Conservation (phyloP, 768 basidiomycete species). For the Hypsizygus marmoreus region DNA sequence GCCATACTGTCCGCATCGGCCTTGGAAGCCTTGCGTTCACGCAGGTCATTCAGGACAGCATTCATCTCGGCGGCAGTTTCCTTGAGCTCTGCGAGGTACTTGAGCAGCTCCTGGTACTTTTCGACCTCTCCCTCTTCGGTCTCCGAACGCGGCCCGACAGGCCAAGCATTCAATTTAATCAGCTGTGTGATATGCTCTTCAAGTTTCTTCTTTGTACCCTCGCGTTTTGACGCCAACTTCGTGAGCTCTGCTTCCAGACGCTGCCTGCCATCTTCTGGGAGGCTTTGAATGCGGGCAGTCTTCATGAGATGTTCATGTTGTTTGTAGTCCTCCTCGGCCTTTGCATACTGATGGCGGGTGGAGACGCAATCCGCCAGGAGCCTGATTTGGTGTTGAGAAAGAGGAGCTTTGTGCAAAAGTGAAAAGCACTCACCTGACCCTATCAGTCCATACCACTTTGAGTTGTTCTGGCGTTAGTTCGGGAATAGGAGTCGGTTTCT, state of each 20-base stretch:
- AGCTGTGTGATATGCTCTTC: conserved; percentile 18
- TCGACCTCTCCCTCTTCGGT: conserved; percentile 18
- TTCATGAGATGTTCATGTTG: conserved; percentile 15
- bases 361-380: conserved; percentile 9
- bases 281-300: conserved; percentile 9
- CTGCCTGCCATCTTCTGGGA: conserved; percentile 17
- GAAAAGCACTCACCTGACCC: conserved; percentile 21
- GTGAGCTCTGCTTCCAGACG: conserved; percentile 15
- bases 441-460: conserved; percentile 22
- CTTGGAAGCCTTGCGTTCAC: conserved; percentile 2
- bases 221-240: conserved; percentile 20
- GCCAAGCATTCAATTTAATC: conserved; percentile 30
- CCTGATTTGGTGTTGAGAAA: conserved; percentile 7
- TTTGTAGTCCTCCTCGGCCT: conserved; percentile 21
- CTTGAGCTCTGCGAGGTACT: conserved; percentile 22
- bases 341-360: conserved; percentile 12
- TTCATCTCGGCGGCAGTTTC: conserved; percentile 24
- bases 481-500: conserved; percentile 4
- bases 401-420: background rate
- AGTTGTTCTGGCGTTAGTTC: conserved; percentile 19
- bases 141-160: conserved; percentile 22
- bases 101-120: conserved; percentile 21
- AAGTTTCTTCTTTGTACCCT: conserved; percentile 20
- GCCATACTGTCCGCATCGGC: background rate
- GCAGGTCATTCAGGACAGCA: conserved; percentile 16